These are phyloP conservation scores for Thraustochytrium striatum DNA, from an alignment of 352 stramenopile genomes.

Conservation along the genomic window DNA sequence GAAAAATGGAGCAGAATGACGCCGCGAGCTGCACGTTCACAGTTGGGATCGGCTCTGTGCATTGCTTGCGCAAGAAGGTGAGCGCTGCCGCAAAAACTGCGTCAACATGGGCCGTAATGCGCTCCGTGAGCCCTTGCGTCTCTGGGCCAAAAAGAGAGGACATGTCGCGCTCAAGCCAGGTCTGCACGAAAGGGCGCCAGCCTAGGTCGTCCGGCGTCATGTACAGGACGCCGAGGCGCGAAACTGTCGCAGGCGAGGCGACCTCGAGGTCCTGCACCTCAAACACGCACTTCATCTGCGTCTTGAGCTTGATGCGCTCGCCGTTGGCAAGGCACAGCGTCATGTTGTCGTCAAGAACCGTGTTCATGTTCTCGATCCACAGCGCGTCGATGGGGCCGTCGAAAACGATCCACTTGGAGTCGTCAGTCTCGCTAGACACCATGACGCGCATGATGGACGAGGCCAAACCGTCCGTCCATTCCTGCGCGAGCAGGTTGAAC, in stretches of 20 bases:
- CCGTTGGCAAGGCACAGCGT: slow-evolving; percentile 87
- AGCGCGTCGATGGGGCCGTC: slow-evolving; percentile 90
- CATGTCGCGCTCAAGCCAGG: slow-evolving; percentile 72
- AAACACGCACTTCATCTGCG: slow-evolving; percentile 84
- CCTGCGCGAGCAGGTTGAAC: slow-evolving; percentile 87
- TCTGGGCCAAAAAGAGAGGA: slow-evolving; percentile 46
- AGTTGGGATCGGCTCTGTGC: slow-evolving; percentile 59
- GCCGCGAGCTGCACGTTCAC: slow-evolving; percentile 63
- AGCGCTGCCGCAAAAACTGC: slow-evolving; percentile 68
- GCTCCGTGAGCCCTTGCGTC: slow-evolving; percentile 54
- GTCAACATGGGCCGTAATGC: slow-evolving; percentile 59
- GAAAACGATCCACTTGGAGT: slow-evolving; percentile 92
- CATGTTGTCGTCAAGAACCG: slow-evolving; percentile 94
- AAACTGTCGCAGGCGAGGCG: slow-evolving; percentile 86
- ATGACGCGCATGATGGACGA: slow-evolving; percentile 80
- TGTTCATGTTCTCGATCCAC: slow-evolving; percentile 97
- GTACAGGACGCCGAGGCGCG: slow-evolving; percentile 90
- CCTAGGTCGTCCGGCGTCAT: slow-evolving; percentile 77
- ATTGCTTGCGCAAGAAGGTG: slow-evolving; percentile 69
- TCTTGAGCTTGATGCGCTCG: slow-evolving; percentile 85
- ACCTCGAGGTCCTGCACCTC: slow-evolving; percentile 91
- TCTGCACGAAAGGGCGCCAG: slow-evolving; percentile 81
- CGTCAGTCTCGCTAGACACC: slow-evolving; percentile 53
- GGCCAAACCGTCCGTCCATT: slow-evolving; percentile 89
- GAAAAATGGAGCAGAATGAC: slow-evolving; percentile 58